These are phyloP conservation scores for Aspergillus homomorphus DNA, from an alignment of 495 filamentous ascomycete genomes.

Conservation along the genomic window DNA sequence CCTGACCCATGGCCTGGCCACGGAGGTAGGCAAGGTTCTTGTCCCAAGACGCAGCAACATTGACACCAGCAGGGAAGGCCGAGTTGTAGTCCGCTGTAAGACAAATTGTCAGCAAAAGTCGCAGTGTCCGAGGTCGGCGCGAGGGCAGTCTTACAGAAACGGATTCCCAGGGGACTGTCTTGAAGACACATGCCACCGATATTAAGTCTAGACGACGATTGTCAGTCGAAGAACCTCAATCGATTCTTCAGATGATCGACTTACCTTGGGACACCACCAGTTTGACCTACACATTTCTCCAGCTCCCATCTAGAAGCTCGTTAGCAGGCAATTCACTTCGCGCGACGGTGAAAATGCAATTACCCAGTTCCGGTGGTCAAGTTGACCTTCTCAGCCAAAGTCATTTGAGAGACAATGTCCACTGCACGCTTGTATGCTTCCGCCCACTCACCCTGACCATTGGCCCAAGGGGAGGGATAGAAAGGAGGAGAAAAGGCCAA, in stretches of 20 bases:
- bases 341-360: neutral
- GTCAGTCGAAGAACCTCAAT: neutral
- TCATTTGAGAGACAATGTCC: conserved; percentile 77
- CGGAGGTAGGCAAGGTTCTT: conserved; percentile 67
- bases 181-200: conserved; percentile 83
- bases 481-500: conserved; percentile 55
- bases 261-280: conserved; percentile 42
- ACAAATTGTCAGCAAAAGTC: conserved; percentile 12
- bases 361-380: conserved; percentile 82
- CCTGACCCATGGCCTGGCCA: conserved; percentile 75
- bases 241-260: neutral
- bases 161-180: conserved; percentile 83
- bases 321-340: conserved; percentile 2
- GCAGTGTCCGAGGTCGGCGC: neutral
- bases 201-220: conserved; percentile 56
- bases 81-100: conserved; percentile 67
- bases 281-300: conserved; percentile 78
- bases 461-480: conserved; percentile 84
- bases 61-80: conserved; percentile 78
- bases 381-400: conserved; percentile 88
- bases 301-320: conserved; percentile 58
- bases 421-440: conserved; percentile 74
- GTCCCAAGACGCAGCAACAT: conserved; percentile 79
- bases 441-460: conserved; percentile 68
- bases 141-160: conserved; percentile 48